These are phyloP conservation scores for Globisporangium nodosum DNA, from an alignment of 352 stramenopile genomes.

Conservation along the genomic window DNA sequence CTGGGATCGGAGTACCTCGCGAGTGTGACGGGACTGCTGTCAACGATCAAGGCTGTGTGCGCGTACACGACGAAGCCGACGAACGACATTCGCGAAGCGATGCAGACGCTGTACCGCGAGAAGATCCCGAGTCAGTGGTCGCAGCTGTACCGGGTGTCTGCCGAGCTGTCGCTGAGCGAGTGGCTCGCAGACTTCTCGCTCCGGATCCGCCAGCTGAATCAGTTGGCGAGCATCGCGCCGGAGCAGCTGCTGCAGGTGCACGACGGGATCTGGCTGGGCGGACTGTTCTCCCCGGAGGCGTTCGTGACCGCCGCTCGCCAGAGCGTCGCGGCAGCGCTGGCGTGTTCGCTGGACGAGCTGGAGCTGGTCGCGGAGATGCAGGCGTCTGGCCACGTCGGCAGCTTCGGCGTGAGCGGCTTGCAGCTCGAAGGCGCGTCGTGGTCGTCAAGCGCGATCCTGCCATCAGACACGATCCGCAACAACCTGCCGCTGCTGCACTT, in stretches of 20 bases:
- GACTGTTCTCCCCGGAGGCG: conserved; percentile 90
- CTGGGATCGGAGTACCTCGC: conserved; percentile 58
- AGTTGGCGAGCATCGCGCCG: conserved; percentile 35
- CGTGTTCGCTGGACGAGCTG: conserved; percentile 87
- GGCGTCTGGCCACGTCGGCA: conserved; percentile 24
- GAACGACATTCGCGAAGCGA: conserved; percentile 79
- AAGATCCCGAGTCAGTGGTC: conserved; percentile 59
- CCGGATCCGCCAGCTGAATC: conserved; percentile 60
- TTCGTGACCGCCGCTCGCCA: conserved; percentile 91
- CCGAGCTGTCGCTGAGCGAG: conserved; percentile 58
- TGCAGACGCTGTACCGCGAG: conserved; percentile 71
- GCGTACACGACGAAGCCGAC: conserved; percentile 83
- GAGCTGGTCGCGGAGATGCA: conserved; percentile 71
- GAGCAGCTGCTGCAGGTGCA: conserved; percentile 30
- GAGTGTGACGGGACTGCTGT: conserved; percentile 63
- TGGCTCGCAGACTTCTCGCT: conserved; percentile 84
- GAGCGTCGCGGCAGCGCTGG: conserved; percentile 68
- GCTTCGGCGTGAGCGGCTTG: conserved; percentile 65
- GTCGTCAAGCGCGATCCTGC: conserved; percentile 54
- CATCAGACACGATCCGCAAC: conserved; percentile 76
- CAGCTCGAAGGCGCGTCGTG: conserved; percentile 82
- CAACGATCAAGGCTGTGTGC: conserved; percentile 69
- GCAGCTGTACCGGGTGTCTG: conserved; percentile 47
- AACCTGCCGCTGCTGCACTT: conserved; percentile 62
- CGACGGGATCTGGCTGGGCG: conserved; percentile 85